Evolutionary conservation across 306 rosid species (phyloP), one percentile per base, ranked within the genome.

Genomic region (Phaseolus lunatus): DNA sequence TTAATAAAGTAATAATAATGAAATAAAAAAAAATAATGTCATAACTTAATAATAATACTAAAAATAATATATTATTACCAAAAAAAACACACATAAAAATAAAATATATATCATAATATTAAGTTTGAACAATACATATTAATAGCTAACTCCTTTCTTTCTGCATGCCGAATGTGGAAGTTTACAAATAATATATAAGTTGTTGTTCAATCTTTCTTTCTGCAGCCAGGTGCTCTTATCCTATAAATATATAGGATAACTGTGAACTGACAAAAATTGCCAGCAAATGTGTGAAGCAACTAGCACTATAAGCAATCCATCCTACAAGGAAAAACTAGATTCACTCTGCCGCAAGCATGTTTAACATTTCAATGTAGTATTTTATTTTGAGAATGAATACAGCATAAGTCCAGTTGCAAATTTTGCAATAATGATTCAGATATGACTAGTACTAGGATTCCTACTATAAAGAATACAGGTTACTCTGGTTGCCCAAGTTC

Each of bases 321-420:
- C 31, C 70, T 43, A 27, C 71, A 49, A 65, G 5, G 14, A 12
- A 12, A 43, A 44, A 49, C 29, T 44, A 22, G 2, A 72, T 33
- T 57, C 57, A 31, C 72, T 70, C 67, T 13, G 12, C 62, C 54
- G 3, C 23, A 47, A 4, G 71, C 54, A 63, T 44, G 27, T 44
- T 39, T 58, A 67, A 24, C 7, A 61, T 33, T 77, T 15, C 72
- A 43, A n/a, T 10, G 9, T 13, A 45, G 54, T 37, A 37, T 72
- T 18, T 81, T 73, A 68, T 50, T 73, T 58, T 45, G 37, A 20
- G 53, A 66, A 71, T 33, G 41, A 72, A 75, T 29, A 19, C 24
- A 3, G 49, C 57, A 67, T 9, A 67, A 14, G 41, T 39, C 59
- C 9, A 24, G 56, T 29, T 44, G 76, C 61, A 78, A 66, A 61